Evolutionary conservation across 768 basidiomycete species (phyloP).

Genomic region (Baorangia bicolor): DNA sequence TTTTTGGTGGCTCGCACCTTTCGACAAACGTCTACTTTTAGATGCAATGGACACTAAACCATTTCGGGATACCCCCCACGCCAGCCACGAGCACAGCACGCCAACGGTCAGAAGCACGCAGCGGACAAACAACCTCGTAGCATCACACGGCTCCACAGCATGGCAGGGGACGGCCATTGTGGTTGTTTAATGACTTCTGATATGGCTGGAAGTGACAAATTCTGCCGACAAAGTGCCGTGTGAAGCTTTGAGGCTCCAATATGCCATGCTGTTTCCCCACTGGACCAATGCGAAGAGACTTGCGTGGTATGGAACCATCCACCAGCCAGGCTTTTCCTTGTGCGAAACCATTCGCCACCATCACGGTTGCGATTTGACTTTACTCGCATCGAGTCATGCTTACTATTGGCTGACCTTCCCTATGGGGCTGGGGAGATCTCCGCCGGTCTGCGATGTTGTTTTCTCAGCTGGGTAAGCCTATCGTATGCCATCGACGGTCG

Average conservation of each 20-base stretch:
- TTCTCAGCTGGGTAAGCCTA: background rate
- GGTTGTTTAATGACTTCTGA: background rate
- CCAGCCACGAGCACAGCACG: conserved; percentile 22
- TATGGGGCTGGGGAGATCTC: background rate
- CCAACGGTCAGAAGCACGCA: conserved; percentile 12
- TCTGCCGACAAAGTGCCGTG: conserved; percentile 6
- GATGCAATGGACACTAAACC: conserved; percentile 3
- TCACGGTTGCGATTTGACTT: background rate
- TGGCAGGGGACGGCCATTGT: conserved; percentile 9
- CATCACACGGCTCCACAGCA: conserved; percentile 22
- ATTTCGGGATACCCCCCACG: conserved; percentile 7
- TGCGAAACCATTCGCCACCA: background rate
- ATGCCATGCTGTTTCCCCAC: background rate
- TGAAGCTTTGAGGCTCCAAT: background rate
- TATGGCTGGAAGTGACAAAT: background rate
- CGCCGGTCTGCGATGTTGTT: background rate
- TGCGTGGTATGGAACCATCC: conserved; percentile 1
- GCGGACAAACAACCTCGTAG: conserved; percentile 17
- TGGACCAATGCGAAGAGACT: background rate
- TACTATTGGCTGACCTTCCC: background rate
- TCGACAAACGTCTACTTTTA: conserved; percentile 3
- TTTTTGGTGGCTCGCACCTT: conserved; percentile 13
- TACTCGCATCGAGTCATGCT: background rate
- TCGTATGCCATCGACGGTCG: background rate
- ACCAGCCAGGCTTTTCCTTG: background rate